Base-by-base conservation (phyloP, 805 yeast species). In the Barnettozyma pratensis region DNA sequence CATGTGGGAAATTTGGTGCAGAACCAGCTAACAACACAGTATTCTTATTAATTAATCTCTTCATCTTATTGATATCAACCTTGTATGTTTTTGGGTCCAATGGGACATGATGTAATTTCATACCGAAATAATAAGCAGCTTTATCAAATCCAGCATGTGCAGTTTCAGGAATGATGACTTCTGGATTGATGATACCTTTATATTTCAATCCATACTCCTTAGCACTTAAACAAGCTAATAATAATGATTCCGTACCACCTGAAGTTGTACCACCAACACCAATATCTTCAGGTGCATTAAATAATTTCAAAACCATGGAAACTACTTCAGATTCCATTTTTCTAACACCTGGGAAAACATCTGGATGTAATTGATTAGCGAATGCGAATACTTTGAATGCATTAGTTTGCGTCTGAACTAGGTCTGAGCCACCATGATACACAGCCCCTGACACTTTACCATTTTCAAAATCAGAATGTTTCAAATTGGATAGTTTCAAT, bases 1-100 rank as follows among this genome's bases (percentile, higher is more conserved):
- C 99, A 64, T 92, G 97, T 3, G 99, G 98, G 68, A 83, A 92
- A 70, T 92, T 92, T 37, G 99, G 98, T 6, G 97, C 97, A 1
- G 98, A 91, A 1, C 98, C 98, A 6, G 81, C 87, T 27, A 92
- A 68, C 42, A 92, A 70, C 4, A 89, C 86, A 0, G 99, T 94
- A 65, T 91, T 90, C 3, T 69, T 63, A 57, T 85, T 89, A 53
- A 94, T 81, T 43, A 86, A 73, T 28, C 79, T 70, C 55, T 75
- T 74, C 43, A 87, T 88, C 46, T 80, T 79, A 1, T 63, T 62
- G 27, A 83, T 59, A 57, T 90, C 83, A 8, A 85, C 97, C 61
- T 84, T 71, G 64, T 65, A 86, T 7, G 89, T 79, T 14, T 61
- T 66, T 1, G 85, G 80, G 59, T 85, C 91, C 40, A 92, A 57